Conservation (phyloP, 768 basidiomycete species). For the Podaxis pistillaris region DNA sequence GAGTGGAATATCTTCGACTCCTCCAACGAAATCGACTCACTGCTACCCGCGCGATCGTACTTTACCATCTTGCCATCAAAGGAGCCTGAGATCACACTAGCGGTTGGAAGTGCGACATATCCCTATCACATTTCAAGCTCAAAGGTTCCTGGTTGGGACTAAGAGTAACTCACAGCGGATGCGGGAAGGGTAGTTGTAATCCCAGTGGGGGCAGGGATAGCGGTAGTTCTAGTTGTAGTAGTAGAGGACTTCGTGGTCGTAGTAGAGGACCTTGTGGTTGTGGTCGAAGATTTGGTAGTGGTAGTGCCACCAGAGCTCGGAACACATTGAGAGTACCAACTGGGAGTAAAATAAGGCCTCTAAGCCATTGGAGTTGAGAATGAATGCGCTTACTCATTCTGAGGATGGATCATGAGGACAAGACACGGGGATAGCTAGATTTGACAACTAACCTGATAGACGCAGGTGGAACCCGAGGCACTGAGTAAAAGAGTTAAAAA, state of each 20-base stretch:
- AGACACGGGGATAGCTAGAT: no score
- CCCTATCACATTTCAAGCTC: conserved; percentile 16
- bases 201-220: conserved; percentile 19
- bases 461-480: conserved; percentile 2
- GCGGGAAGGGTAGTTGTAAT: conserved; percentile 25
- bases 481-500: neutral
- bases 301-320: neutral
- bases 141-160: neutral
- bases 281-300: neutral
- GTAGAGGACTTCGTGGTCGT: conserved; percentile 13
- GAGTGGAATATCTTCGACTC: neutral
- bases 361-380: neutral
- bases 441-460: neutral
- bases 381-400: conserved; percentile 1
- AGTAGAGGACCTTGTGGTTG: neutral
- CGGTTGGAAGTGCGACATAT: conserved; percentile 27
- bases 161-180: conserved; percentile 21
- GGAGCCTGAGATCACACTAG: conserved; percentile 26
- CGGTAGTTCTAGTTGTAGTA: conserved; percentile 17
- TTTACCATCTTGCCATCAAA: conserved; percentile 29
- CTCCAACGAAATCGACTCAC: conserved; percentile 14
- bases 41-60: conserved; percentile 28
- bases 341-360: neutral
- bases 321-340: conserved; percentile 5
- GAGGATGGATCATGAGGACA: neutral